Evolutionary conservation across 2,329 filamentous ascomycete genomes (phyloP).

Genomic region (Coniosporium tulheliwenetii): DNA sequence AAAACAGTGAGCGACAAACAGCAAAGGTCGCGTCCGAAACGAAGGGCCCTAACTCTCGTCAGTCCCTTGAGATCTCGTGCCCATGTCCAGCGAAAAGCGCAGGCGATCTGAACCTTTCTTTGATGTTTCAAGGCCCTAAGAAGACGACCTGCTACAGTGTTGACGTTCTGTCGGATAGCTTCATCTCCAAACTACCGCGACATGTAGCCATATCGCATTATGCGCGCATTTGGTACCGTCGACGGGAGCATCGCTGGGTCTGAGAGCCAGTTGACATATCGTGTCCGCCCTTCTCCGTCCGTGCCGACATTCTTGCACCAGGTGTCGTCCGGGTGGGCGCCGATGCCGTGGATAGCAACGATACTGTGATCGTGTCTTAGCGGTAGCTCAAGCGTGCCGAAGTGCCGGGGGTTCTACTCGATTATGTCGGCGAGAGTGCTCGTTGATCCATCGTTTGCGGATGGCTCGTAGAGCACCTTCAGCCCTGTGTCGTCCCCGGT

Average conservation of each 20-base stretch:
- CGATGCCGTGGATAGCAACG: conserved; percentile 13
- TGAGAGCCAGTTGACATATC: conserved; percentile 12
- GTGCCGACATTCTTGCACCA: conserved; percentile 14
- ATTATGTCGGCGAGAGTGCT: conserved; percentile 1
- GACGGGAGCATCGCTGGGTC: conserved; percentile 10
- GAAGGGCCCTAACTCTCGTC: conserved; percentile 5
- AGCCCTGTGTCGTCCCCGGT: conserved; percentile 9
- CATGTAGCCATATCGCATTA: conserved; percentile 14
- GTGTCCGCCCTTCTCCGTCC: conserved; percentile 3
- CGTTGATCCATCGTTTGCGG: background rate
- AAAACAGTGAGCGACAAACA: conserved; percentile 14
- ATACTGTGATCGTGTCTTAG: conserved; percentile 8
- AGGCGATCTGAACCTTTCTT: conserved; percentile 6
- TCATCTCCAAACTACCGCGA: conserved; percentile 12
- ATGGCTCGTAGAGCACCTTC: conserved; percentile 1
- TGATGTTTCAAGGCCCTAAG: conserved; percentile 7
- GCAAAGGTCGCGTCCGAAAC: conserved; percentile 7
- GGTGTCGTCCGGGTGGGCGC: conserved; percentile 13
- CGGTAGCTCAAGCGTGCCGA: background rate
- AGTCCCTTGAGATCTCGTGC: background rate
- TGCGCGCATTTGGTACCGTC: conserved; percentile 10
- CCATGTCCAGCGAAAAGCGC: conserved; percentile 1
- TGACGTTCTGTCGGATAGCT: conserved; percentile 9
- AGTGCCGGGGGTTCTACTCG: conserved; percentile 1
- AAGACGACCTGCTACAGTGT: conserved; percentile 9